A percentile compares a stretch with the other conserved stretches of the same genome.
Evolutionary conservation across 805 yeast genomes (phyloP).

Genomic region (Wickerhamomyces chambardii): DNA sequence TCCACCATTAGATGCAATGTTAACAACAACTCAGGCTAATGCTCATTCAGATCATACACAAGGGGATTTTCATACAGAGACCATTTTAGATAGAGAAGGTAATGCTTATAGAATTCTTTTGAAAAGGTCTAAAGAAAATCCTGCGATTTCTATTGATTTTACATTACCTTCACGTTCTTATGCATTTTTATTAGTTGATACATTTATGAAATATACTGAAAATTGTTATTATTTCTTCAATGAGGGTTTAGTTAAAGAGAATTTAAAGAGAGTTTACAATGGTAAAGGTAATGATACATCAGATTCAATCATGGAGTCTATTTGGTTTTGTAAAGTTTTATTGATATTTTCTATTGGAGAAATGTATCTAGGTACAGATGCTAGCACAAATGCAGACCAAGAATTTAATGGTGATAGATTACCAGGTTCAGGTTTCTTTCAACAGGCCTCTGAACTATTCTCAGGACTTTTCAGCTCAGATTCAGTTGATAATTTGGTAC

Average conservation of each 20-base stretch:
- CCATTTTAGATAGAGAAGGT: slow-evolving; percentile 66
- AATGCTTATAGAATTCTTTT: slow-evolving; percentile 65
- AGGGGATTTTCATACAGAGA: slow-evolving; percentile 24
- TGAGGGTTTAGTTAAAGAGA: slow-evolving; percentile 69
- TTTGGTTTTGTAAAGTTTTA: slow-evolving; percentile 72
- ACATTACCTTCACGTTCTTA: slow-evolving; percentile 70
- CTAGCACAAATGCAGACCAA: slow-evolving; percentile 48
- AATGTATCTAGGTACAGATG: slow-evolving; percentile 65
- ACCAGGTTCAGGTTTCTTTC: slow-evolving; percentile 75
- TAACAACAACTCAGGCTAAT: neutral
- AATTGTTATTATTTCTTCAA: slow-evolving; percentile 82
- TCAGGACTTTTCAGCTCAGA: slow-evolving; percentile 73
- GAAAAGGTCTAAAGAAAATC: slow-evolving; percentile 58
- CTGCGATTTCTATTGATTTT: slow-evolving; percentile 61
- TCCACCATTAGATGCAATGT: neutral
- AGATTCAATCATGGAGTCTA: slow-evolving; percentile 60
- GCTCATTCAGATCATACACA: neutral
- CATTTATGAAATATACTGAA: slow-evolving; percentile 70
- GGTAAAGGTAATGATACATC: slow-evolving; percentile 23
- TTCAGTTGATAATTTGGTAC: slow-evolving; percentile 68
- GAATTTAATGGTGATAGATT: slow-evolving; percentile 32
- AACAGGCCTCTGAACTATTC: slow-evolving; percentile 68
- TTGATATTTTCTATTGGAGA: slow-evolving; percentile 78
- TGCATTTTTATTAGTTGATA: slow-evolving; percentile 66
- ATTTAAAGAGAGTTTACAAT: slow-evolving; percentile 53